Evolutionary conservation across 2,329 filamentous ascomycete genomes (phyloP).

Genomic region (Aspergillus jensenii): DNA sequence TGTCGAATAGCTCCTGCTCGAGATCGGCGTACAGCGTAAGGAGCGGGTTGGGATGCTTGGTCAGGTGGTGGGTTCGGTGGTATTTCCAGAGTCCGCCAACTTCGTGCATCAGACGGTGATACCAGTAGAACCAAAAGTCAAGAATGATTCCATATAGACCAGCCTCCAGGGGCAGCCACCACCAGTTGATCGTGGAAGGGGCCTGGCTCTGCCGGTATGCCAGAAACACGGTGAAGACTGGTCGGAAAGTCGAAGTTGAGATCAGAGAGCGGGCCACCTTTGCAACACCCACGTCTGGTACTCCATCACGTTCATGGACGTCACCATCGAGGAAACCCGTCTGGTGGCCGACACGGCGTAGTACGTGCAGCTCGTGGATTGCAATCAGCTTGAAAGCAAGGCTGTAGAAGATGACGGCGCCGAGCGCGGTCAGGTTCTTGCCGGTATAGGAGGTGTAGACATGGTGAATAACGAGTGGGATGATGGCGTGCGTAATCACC

Average conservation of each 20-base stretch:
- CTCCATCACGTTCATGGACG: slow-evolving; percentile 44
- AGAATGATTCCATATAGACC: slow-evolving; percentile 45
- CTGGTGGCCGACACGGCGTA: slow-evolving; percentile 40
- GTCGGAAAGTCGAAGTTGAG: slow-evolving; percentile 34
- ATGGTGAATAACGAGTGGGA: slow-evolving; percentile 42
- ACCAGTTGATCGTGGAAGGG: slow-evolving; percentile 30
- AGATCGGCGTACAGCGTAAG: slow-evolving; percentile 44
- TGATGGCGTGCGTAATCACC: slow-evolving; percentile 40
- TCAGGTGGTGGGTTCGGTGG: slow-evolving; percentile 48
- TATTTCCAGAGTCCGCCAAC: slow-evolving; percentile 42
- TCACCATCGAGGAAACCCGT: slow-evolving; percentile 48
- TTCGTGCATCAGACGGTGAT: slow-evolving; percentile 47
- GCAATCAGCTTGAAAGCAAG: slow-evolving; percentile 41
- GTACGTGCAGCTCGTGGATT: slow-evolving; percentile 40
- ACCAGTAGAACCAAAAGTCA: slow-evolving; percentile 45
- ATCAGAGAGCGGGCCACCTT: slow-evolving; percentile 36
- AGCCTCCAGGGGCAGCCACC: slow-evolving; percentile 40
- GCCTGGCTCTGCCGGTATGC: slow-evolving; percentile 24
- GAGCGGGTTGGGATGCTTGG: slow-evolving; percentile 47
- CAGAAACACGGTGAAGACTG: slow-evolving; percentile 36
- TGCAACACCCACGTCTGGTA: slow-evolving; percentile 41
- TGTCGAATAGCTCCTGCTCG: slow-evolving; percentile 47
- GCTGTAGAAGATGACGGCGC: slow-evolving; percentile 39
- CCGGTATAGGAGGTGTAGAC: slow-evolving; percentile 30
- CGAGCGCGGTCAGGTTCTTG: slow-evolving; percentile 29